Conservation (phyloP, 2,329 filamentous ascomycete genomes). For the Leptodontidium sp. region DNA sequence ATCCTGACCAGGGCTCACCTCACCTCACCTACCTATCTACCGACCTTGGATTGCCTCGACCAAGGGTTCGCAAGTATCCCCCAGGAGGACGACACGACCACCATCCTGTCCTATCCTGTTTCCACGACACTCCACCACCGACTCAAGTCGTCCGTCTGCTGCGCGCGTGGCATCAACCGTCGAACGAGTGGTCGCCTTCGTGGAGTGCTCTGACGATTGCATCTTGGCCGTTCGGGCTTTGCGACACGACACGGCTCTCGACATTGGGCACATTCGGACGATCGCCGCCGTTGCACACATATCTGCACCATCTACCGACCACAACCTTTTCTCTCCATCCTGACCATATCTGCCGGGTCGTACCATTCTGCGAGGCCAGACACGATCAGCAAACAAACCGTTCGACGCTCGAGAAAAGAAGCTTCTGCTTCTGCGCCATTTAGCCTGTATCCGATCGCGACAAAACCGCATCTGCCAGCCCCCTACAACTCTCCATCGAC, state of each 20-base stretch:
- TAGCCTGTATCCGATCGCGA: slow-evolving; percentile 40
- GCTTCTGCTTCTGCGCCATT: slow-evolving; percentile 34
- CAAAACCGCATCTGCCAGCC: slow-evolving; percentile 26
- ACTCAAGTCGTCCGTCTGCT: slow-evolving; percentile 23
- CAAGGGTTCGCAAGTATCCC: slow-evolving; percentile 31
- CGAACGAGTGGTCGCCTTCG: slow-evolving; percentile 21
- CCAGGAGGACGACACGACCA: slow-evolving; percentile 11
- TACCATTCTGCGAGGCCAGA: slow-evolving; percentile 26
- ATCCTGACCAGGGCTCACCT: slow-evolving; percentile 39
- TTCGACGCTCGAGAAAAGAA: slow-evolving; percentile 24
- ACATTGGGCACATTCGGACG: slow-evolving; percentile 35
- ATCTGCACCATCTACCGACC: slow-evolving; percentile 28
- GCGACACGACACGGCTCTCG: slow-evolving; percentile 36
- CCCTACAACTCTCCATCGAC: slow-evolving; percentile 18
- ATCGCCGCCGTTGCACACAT: slow-evolving; percentile 34
- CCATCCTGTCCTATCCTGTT: neutral
- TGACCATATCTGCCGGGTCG: slow-evolving; percentile 31
- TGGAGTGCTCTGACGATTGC: slow-evolving; percentile 26
- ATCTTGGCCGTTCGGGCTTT: slow-evolving; percentile 31
- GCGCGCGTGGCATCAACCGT: slow-evolving; percentile 31
- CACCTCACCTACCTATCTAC: slow-evolving; percentile 5
- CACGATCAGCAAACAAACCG: neutral
- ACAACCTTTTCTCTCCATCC: slow-evolving; percentile 17
- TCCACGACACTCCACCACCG: slow-evolving; percentile 18
- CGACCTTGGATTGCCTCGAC: slow-evolving; percentile 22